A percentile compares a stretch with the other conserved stretches of the same genome.
Evolutionary conservation across 805 yeast genomes (phyloP).

Genomic region (Candida caryicola): DNA sequence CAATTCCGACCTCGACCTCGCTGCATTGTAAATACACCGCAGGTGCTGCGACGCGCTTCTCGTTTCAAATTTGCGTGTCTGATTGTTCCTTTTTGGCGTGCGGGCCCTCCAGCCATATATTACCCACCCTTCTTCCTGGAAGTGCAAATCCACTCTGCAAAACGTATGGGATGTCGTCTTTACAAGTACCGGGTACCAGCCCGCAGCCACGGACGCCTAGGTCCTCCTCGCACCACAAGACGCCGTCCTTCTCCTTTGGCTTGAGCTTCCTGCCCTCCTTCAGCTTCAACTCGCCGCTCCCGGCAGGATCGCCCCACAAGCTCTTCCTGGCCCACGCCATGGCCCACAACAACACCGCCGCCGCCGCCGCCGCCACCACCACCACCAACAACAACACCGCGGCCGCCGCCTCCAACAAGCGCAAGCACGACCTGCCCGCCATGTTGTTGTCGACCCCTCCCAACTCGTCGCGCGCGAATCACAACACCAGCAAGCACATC

Average conservation of each 20-base stretch:
- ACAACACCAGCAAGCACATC: slow-evolving; percentile 8
- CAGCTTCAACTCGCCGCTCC: slow-evolving; percentile 35
- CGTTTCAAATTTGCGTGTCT: not conserved
- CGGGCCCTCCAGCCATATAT: not conserved
- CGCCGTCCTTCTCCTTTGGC: slow-evolving; percentile 39
- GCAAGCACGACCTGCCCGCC: slow-evolving; percentile 7
- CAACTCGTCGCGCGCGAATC: slow-evolving; percentile 9
- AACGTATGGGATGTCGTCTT: not conserved
- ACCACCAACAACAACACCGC: slow-evolving; percentile 21
- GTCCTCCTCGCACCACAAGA: slow-evolving; percentile 10
- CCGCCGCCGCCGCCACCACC: no score
- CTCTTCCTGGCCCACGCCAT: no score
- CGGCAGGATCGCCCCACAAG: slow-evolving; percentile 34
- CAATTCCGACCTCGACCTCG: no score
- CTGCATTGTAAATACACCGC: no score
- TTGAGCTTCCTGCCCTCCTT: slow-evolving; percentile 44
- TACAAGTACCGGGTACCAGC: slow-evolving; percentile 3
- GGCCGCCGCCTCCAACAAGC: slow-evolving; percentile 9
- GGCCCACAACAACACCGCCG: no score
- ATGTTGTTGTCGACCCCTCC: slow-evolving; percentile 18
- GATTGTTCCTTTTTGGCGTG: not conserved
- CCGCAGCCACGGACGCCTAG: slow-evolving; percentile 3
- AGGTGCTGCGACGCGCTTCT: not conserved
- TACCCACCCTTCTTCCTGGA: not conserved
- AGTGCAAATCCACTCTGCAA: not conserved